These are phyloP conservation scores for Kazachstania bromeliacearum DNA, from an alignment of 805 yeast species.

Conservation along the genomic window DNA sequence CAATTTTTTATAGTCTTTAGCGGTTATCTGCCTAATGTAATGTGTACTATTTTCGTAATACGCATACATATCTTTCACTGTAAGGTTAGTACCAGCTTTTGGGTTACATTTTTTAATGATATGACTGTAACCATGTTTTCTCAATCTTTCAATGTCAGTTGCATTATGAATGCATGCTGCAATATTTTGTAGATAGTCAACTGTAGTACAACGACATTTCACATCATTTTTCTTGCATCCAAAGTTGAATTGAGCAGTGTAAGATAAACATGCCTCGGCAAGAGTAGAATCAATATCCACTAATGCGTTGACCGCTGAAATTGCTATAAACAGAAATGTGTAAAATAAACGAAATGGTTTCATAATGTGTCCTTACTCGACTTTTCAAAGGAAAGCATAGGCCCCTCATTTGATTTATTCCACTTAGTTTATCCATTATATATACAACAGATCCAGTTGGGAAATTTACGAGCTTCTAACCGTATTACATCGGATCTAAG, in stretches of 20 bases:
- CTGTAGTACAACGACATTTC: constrained; percentile 34
- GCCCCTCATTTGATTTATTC: too few relatives aligned
- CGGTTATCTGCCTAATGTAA: constrained; percentile 25
- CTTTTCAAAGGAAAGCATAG: too few relatives aligned
- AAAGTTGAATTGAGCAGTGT: constrained; percentile 34
- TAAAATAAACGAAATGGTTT: too few relatives aligned
- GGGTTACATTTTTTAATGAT: constrained; percentile 23
- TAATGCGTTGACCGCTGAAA: too few relatives aligned
- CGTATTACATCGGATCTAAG: too few relatives aligned
- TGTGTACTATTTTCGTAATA: constrained; percentile 31
- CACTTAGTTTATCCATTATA: too few relatives aligned
- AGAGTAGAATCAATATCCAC: constrained; percentile 29
- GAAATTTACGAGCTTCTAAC: too few relatives aligned
- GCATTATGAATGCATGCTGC: constrained; percentile 34
- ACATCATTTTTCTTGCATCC: constrained; percentile 35
- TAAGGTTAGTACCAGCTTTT: constrained; percentile 10
- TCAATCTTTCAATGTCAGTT: constrained; percentile 23
- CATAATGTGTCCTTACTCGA: too few relatives aligned
- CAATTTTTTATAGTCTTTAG: constrained; percentile 3
- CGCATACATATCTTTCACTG: constrained; percentile 21
- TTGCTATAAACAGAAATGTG: too few relatives aligned
- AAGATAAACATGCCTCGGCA: constrained; percentile 37
- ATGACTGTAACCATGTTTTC: constrained; percentile 35
- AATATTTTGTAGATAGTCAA: constrained; percentile 37
- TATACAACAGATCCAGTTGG: too few relatives aligned